A percentile compares a stretch with the other conserved stretches of the same genome.
phyloP scores from a whole-genome alignment of 1,284 basidiomycete species.

The Sporisorium scitamineum region DNA sequence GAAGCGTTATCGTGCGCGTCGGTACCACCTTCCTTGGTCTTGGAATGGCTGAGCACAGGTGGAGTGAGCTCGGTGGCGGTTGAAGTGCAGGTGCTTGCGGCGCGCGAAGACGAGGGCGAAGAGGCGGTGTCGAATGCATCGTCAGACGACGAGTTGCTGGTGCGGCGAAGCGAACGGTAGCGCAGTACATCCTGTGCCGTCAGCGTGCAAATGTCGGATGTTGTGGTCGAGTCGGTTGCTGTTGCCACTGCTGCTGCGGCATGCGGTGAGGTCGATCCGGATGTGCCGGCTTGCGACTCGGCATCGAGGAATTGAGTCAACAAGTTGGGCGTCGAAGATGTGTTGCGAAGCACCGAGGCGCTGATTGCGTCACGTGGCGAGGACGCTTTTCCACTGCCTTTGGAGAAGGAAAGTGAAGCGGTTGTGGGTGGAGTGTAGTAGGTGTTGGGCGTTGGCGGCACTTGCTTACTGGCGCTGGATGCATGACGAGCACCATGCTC shows the following conservation, averaged over 20 bases:
- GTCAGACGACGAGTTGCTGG: conserved; percentile 44
- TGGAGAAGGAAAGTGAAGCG: conserved; percentile 14
- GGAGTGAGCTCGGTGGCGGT: conserved; percentile 48
- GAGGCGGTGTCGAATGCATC: conserved; percentile 45
- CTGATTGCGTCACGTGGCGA: conserved; percentile 38
- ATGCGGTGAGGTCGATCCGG: background rate
- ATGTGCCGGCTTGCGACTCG: conserved; percentile 5
- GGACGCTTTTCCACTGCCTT: conserved; percentile 7
- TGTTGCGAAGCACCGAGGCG: conserved; percentile 51
- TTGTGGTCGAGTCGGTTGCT: conserved; percentile 2
- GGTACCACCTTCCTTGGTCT: conserved; percentile 11
- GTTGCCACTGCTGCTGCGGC: background rate
- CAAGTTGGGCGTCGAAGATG: conserved; percentile 61
- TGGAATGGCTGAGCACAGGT: conserved; percentile 24
- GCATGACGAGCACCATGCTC: conserved; percentile 2
- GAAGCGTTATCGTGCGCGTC: background rate
- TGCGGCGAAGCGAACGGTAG: conserved; percentile 40
- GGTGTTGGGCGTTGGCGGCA: conserved; percentile 28
- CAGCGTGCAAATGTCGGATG: conserved; percentile 26
- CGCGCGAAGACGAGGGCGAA: conserved; percentile 41
- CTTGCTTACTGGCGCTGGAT: conserved; percentile 1
- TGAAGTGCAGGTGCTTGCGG: conserved; percentile 48
- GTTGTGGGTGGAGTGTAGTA: conserved; percentile 47
- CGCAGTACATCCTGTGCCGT: conserved; percentile 37
- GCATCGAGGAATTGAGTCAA: conserved; percentile 38